Base-by-base conservation (phyloP, 176 grass and related monocot species). In the Hordeum marinum region DNA sequence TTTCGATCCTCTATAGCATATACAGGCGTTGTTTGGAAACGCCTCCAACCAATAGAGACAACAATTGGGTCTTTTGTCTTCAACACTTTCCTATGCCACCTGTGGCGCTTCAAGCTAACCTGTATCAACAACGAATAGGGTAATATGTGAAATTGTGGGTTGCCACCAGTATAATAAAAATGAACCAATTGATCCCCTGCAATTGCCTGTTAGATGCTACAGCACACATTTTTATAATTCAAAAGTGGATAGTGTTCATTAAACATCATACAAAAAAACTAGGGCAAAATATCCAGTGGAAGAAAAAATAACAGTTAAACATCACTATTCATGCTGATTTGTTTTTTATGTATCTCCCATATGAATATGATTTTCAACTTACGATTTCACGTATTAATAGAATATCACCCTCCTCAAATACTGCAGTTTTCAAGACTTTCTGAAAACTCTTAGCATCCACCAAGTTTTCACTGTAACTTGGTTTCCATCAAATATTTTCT, bases 41-140 rank as follows among this genome's bases (percentile, higher is more conserved):
- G 91, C 63, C 96, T 92, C 93, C 96, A 99, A 54, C 93, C 96
- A 86, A 94, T 88, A 34, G 96, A 99, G 41, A 99, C 84, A 62
- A 95, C 90, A 63, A 99, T 88, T 68, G 96, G 96, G 64, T 99
- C 96, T 78, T 81, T 90, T 82, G 91, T 94, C 87, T 99, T 99
- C 65, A 96, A 82, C 13, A 99, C 89, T 86, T 99, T 99, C 68
- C 78, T 96, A 77, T 99, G 90, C 96, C 96, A 99, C 60, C 96
- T 89, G 75, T 99, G 96, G 11, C 91, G 89, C 86, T 99, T 99
- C 69, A 99, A 87, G 37, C 86, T 93, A 91, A 84, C 80, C 84
- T 90, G 76, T 43, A 90, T 67, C 35, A 58, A 63, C 58, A 29
- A 11, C 48, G 9, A 63, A 60, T 13, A 83, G 14, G 26, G 59